These are phyloP conservation scores for Pleurotus ostreatus DNA, from an alignment of 768 basidiomycete species.

Conservation along the genomic window DNA sequence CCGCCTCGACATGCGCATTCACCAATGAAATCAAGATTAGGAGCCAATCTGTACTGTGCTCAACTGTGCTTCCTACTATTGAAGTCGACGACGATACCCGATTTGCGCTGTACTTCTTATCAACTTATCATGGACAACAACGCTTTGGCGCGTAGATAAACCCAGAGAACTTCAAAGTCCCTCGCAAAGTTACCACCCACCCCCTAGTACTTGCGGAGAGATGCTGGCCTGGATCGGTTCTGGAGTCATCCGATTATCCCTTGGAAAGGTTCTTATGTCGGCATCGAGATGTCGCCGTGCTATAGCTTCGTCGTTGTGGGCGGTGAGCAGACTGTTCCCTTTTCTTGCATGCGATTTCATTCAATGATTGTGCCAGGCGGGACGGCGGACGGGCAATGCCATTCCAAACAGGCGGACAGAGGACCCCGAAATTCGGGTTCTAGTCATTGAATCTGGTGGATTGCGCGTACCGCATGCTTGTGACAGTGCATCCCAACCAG, in stretches of 20 bases:
- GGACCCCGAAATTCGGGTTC: not conserved
- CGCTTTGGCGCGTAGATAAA: too few species aligned
- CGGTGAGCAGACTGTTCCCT: not conserved
- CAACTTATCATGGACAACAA: not conserved
- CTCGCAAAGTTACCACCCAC: too few species aligned
- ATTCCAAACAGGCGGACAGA: slow-evolving; percentile 2
- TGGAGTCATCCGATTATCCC: not conserved
- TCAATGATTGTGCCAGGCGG: not conserved
- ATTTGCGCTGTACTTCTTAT: not conserved
- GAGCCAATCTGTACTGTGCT: too few species aligned
- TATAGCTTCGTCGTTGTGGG: slow-evolving; percentile 9
- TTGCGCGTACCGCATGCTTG: not conserved
- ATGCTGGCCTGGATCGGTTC: too few species aligned
- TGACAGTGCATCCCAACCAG: not conserved
- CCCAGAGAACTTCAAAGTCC: not conserved
- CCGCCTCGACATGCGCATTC: too few species aligned
- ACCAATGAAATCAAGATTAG: too few species aligned
- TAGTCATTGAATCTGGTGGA: slow-evolving; percentile 3
- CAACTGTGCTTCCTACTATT: too few species aligned
- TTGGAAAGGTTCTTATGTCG: not conserved
- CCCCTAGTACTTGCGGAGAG: too few species aligned
- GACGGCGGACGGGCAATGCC: slow-evolving; percentile 3
- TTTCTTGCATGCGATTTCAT: not conserved
- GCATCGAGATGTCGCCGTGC: not conserved
- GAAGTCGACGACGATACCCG: too few species aligned